Evolutionary conservation across 495 filamentous ascomycete species (phyloP), one percentile per base, ranked within the genome.

Genomic region (Penicillium samsonianum): DNA sequence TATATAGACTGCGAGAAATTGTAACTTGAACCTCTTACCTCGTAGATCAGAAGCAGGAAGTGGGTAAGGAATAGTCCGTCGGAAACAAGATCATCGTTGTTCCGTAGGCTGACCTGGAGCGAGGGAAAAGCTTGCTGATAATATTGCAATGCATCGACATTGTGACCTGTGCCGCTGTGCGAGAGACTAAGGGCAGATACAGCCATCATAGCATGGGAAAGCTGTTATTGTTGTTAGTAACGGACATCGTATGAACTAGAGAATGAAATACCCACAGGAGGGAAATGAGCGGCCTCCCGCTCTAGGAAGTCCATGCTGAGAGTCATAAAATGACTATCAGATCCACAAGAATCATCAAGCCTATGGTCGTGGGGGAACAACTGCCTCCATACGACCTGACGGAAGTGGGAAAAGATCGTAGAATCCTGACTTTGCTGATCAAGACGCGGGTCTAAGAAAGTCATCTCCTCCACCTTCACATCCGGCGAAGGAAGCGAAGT

Each of bases 201-300:
- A 6, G 83, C 82, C 77, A 83, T 82, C 49, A 87, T 81, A n/a
- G 82, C 83, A 62, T 84, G 80, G 43, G 78, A 78, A 50, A 86
- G 78, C 83, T 86, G 30, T 22, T 16, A 38, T 22, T 16, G 37
- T 50, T 22, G 50, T 67, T 59, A 64, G 64, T 55, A n/a, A 64
- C 47, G 6, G 20, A 26, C 8, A 10, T 31, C 30, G 0, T 14
- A 30, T 0, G 28, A 11, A 17, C 7, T n/a, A 2, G n/a, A 42
- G 40, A 26, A 22, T 44, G 28, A 1, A 60, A 43, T 38, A 73
- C 78, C 57, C 70, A 84, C 82, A 26, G 79, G 80, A 67, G 74
- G 78, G 60, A 80, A 84, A 53, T 55, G 72, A 19, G 71, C 73
- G 47, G 80, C 80, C 54, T 77, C 70, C 30, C 70, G 64, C 63